A percentile compares a stretch with the other conserved stretches of the same genome.
These are phyloP conservation scores for Metschnikowia lunata DNA, from an alignment of 805 yeast genomes.

Conservation along the genomic window DNA sequence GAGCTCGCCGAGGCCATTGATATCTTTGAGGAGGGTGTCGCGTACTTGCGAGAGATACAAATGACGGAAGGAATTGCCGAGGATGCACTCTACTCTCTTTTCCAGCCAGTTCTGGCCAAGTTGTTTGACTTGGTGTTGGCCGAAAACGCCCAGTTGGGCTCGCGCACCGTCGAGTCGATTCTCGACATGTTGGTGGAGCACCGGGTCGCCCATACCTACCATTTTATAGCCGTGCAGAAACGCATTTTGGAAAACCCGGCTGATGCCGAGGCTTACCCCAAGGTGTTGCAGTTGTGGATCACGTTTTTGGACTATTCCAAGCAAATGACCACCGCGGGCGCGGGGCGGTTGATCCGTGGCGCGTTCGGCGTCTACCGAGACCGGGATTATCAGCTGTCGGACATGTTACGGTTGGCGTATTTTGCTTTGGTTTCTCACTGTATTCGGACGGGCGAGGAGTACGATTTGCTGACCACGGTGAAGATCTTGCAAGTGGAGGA, in stretches of 20 bases:
- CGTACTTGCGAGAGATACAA: constrained; percentile 37
- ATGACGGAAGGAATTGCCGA: constrained; percentile 28
- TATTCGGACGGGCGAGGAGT: constrained; percentile 19
- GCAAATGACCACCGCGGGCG: constrained; percentile 7
- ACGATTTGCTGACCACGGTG: constrained; percentile 22
- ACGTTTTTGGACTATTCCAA: constrained; percentile 25
- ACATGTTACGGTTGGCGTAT: constrained; percentile 26
- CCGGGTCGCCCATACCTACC: constrained; percentile 32
- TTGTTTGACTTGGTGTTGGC: constrained; percentile 20
- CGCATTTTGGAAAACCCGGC: constrained; percentile 11
- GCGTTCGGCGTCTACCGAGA: constrained; percentile 9
- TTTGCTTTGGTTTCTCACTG: constrained; percentile 34
- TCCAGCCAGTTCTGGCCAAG: constrained; percentile 25
- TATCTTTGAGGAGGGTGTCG: constrained; percentile 39
- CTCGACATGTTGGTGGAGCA: constrained; percentile 27
- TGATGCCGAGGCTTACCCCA: constrained; percentile 16
- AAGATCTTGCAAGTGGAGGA: constrained; percentile 26
- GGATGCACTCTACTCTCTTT: constrained; percentile 21
- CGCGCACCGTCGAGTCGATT: constrained; percentile 14
- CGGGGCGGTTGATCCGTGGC: constrained; percentile 4
- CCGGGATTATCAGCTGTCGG: constrained; percentile 14
- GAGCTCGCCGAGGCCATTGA: constrained; percentile 29
- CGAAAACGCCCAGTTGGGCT: constrained; percentile 11
- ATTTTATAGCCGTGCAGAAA: constrained; percentile 22
- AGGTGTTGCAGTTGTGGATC: constrained; percentile 33